Conservation (phyloP, 192 early-diverging fungal species). For the Dissophora ornata region DNA sequence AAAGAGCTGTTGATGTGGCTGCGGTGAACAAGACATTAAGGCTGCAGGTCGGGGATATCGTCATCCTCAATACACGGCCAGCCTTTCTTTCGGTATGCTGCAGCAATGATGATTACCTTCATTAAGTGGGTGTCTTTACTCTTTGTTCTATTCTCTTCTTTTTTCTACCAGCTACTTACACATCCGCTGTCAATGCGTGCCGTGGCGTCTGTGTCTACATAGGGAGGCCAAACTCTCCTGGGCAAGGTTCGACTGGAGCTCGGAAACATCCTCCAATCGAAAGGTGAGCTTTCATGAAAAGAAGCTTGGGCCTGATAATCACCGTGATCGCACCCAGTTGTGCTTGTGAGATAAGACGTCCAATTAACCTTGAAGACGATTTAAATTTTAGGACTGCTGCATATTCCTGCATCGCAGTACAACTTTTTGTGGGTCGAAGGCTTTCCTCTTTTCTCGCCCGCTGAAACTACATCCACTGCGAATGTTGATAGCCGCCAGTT, state of each 20-base stretch:
- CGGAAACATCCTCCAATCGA: conserved; percentile 63
- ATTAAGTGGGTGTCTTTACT: too few species aligned
- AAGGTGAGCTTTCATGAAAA: conserved; percentile 49
- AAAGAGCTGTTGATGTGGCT: conserved; percentile 11
- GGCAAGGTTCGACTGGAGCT: conserved; percentile 60
- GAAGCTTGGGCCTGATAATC: too few species aligned
- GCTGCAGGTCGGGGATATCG: conserved; percentile 65
- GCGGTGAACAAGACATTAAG: conserved; percentile 32
- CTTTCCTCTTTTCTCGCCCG: conserved; percentile 89
- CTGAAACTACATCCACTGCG: conserved; percentile 57
- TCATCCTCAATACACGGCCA: conserved; percentile 66
- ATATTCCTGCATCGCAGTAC: conserved; percentile 58
- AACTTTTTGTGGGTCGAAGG: conserved; percentile 90
- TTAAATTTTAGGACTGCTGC: conserved; percentile 60
- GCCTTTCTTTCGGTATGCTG: conserved; percentile 55
- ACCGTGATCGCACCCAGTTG: too few species aligned
- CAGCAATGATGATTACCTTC: neutral
- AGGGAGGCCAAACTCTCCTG: conserved; percentile 61
- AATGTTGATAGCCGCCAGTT: conserved; percentile 29
- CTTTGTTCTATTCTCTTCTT: too few species aligned
- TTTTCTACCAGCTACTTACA: too few species aligned
- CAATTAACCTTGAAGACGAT: neutral
- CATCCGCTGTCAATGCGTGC: too few species aligned
- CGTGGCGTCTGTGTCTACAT: neutral
- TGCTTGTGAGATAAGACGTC: too few species aligned